A percentile compares a stretch with the other conserved stretches of the same genome.
These are phyloP conservation scores for Pyricularia sp. DNA, from an alignment of 2,329 filamentous ascomycete genomes.

Conservation along the genomic window DNA sequence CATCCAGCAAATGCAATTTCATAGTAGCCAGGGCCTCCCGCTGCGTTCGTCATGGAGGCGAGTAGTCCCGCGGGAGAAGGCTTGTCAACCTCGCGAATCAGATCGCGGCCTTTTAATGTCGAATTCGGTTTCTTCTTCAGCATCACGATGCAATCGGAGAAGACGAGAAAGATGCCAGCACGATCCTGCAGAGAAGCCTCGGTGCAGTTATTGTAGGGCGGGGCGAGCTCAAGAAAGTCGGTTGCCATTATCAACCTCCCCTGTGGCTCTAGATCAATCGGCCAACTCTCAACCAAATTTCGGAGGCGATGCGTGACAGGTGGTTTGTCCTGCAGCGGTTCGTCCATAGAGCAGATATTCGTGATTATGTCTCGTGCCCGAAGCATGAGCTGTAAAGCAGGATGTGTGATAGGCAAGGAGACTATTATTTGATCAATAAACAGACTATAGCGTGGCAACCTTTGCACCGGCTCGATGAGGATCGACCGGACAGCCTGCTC, in stretches of 20 bases:
- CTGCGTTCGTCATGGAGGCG: conserved; percentile 54
- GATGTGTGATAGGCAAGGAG: conserved; percentile 76
- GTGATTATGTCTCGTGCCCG: conserved; percentile 90
- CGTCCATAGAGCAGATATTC: conserved; percentile 92
- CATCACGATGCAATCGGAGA: conserved; percentile 72
- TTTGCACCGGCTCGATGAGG: conserved; percentile 92
- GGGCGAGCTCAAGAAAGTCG: conserved; percentile 67
- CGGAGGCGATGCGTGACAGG: conserved; percentile 66
- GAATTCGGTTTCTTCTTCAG: conserved; percentile 59
- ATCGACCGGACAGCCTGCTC: conserved; percentile 87
- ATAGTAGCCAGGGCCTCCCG: conserved; percentile 49
- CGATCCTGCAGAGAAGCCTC: conserved; percentile 35
- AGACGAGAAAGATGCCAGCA: conserved; percentile 70
- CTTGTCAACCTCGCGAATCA: conserved; percentile 80
- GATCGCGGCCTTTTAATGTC: conserved; percentile 61
- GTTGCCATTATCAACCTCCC: conserved; percentile 74
- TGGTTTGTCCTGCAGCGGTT: conserved; percentile 56
- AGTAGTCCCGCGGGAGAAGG: conserved; percentile 56
- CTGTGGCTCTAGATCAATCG: conserved; percentile 57
- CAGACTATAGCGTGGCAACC: conserved; percentile 86
- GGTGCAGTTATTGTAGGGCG: conserved; percentile 51
- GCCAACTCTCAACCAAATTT: conserved; percentile 72
- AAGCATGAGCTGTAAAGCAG: conserved; percentile 72
- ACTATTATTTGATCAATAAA: conserved; percentile 93
- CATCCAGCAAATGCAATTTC: conserved; percentile 71